A percentile compares a stretch with the other conserved stretches of the same genome.
phyloP scores from a whole-genome alignment of 1,284 basidiomycete species.

The Malassezia japonica region DNA sequence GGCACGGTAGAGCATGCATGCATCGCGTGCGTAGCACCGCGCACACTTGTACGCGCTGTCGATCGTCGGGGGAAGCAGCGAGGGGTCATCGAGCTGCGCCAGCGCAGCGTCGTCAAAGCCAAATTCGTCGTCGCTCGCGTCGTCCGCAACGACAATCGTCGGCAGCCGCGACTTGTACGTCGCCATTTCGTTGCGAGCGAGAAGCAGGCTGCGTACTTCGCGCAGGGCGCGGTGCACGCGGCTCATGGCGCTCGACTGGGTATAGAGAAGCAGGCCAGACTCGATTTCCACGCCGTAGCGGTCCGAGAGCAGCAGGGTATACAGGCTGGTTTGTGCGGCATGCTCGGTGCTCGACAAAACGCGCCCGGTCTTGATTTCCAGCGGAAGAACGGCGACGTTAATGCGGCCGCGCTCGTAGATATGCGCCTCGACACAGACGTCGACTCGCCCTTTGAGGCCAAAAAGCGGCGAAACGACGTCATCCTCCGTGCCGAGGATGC shows the following conservation, averaged over 20 bases:
- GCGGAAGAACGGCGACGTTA: slow-evolving; percentile 55
- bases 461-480: slow-evolving; percentile 94
- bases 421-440: slow-evolving; percentile 65
- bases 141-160: slow-evolving; percentile 6
- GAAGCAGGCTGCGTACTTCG: slow-evolving; percentile 73
- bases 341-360: slow-evolving; percentile 62
- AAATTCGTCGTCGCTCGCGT: background rate
- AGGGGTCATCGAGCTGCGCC: slow-evolving; percentile 4
- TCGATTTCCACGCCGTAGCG: slow-evolving; percentile 60
- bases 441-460: slow-evolving; percentile 90
- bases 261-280: slow-evolving; percentile 84
- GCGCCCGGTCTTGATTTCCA: slow-evolving; percentile 94
- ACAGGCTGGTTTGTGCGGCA: slow-evolving; percentile 93
- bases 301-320: slow-evolving; percentile 81
- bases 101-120: background rate
- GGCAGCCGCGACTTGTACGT: slow-evolving; percentile 55
- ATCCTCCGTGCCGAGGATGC: slow-evolving; percentile 68
- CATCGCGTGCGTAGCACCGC: slow-evolving; percentile 70
- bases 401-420: slow-evolving; percentile 29
- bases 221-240: slow-evolving; percentile 66
- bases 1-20: slow-evolving; percentile 88
- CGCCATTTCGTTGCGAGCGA: slow-evolving; percentile 76
- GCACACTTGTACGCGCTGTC: slow-evolving; percentile 70
- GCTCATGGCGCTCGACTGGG: slow-evolving; percentile 75
- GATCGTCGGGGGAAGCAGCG: slow-evolving; percentile 62